Evolutionary conservation across 2,329 filamentous ascomycete genomes (phyloP).

Genomic region (Venturiaceae sp.): DNA sequence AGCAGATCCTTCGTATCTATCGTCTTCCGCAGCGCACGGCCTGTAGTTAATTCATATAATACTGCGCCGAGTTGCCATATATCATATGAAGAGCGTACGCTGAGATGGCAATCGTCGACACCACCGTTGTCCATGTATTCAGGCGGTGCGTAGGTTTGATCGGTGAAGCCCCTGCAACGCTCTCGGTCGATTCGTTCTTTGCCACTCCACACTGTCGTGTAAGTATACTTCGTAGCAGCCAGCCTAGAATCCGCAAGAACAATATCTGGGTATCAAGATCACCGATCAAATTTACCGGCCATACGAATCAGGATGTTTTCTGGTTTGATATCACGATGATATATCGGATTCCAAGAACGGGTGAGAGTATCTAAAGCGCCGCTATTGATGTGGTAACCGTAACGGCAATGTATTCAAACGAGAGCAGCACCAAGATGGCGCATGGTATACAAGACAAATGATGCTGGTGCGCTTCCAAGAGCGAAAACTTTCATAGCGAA

Average conservation of each 20-base stretch:
- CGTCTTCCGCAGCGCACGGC: neutral
- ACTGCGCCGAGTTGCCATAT: neutral
- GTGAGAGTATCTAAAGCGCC: slow-evolving; percentile 44
- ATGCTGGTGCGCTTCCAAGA: neutral
- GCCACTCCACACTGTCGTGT: neutral
- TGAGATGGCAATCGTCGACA: neutral
- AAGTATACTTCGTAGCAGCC: neutral
- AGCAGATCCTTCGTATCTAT: neutral
- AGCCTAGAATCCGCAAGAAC: neutral
- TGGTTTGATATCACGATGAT: slow-evolving; percentile 90
- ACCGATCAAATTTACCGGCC: neutral
- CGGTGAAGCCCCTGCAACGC: neutral
- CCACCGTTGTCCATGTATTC: neutral
- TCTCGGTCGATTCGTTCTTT: neutral
- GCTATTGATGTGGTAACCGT: neutral
- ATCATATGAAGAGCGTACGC: neutral
- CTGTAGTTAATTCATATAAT: neutral
- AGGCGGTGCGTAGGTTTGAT: neutral
- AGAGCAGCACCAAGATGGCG: neutral
- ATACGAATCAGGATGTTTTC: slow-evolving; percentile 79
- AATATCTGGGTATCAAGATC: neutral
- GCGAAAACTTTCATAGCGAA: no score
- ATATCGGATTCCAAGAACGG: slow-evolving; percentile 90
- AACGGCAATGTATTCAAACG: neutral
- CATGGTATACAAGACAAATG: neutral